Evolutionary conservation across 352 stramenopile genomes (phyloP).

Genomic region (Phytophthora cajani): DNA sequence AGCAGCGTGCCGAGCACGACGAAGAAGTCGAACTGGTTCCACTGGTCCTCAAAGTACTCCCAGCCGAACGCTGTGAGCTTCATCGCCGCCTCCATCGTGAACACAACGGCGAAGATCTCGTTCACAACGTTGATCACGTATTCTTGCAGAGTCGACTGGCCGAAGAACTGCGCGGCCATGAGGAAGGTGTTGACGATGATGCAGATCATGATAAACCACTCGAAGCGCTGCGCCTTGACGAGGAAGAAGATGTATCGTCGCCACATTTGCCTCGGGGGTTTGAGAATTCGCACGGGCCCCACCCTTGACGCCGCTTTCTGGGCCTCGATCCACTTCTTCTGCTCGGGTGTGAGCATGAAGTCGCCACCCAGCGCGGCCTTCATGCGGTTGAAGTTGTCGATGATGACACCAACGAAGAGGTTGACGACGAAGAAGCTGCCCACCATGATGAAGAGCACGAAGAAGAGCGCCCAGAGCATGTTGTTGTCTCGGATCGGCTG

Average conservation of each 20-base stretch:
- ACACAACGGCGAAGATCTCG: constrained; percentile 87
- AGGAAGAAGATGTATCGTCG: constrained; percentile 73
- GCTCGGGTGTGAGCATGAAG: constrained; percentile 87
- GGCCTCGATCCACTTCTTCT: constrained; percentile 91
- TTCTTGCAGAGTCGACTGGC: constrained; percentile 65
- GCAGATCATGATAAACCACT: constrained; percentile 88
- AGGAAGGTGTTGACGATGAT: constrained; percentile 92
- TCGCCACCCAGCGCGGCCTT: constrained; percentile 78
- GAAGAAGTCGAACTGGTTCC: constrained; percentile 92
- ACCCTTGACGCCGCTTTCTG: constrained; percentile 71
- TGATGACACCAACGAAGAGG: constrained; percentile 94
- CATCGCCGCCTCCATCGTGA: constrained; percentile 87
- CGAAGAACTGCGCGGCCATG: constrained; percentile 90
- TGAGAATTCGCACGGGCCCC: constrained; percentile 65
- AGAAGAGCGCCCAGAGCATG: constrained; percentile 84
- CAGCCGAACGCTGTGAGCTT: constrained; percentile 86
- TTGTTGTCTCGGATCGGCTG: constrained; percentile 91
- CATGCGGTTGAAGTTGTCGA: constrained; percentile 95
- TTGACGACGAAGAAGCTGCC: constrained; percentile 95
- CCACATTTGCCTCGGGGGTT: constrained; percentile 55
- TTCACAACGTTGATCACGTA: constrained; percentile 79
- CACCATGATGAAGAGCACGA: constrained; percentile 92
- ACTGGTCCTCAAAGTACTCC: constrained; percentile 87
- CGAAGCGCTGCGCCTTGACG: constrained; percentile 76
- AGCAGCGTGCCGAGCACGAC: constrained; percentile 72